Evolutionary conservation across 805 yeast species (phyloP).

Genomic region (Candida sakaeoensis): DNA sequence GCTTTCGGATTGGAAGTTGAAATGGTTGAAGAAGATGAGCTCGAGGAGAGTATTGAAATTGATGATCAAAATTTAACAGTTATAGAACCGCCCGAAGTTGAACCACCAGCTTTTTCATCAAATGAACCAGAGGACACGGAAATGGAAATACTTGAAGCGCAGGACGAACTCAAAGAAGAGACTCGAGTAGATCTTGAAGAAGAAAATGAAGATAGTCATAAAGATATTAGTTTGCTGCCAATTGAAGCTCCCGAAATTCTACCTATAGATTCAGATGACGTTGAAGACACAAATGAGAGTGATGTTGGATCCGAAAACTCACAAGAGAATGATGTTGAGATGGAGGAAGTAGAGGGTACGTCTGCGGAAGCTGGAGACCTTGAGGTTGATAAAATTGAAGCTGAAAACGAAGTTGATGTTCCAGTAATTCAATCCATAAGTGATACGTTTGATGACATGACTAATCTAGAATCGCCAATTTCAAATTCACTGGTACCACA

Average conservation of each 20-base stretch:
- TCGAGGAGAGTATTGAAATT: slow-evolving; percentile 5
- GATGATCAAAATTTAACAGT: slow-evolving; percentile 5
- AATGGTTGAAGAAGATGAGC: slow-evolving; percentile 8
- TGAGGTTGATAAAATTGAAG: not conserved
- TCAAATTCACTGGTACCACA: no score
- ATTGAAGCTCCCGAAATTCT: slow-evolving; percentile 10
- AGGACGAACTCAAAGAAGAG: no score
- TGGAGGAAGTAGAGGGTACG: not conserved
- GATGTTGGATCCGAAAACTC: not conserved
- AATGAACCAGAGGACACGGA: slow-evolving; percentile 2
- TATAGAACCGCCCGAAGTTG: slow-evolving; percentile 7
- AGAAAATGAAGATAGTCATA: not conserved
- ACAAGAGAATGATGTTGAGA: not conserved
- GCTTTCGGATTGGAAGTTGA: no score
- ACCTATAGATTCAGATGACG: slow-evolving; percentile 10
- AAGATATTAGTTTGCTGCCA: slow-evolving; percentile 9
- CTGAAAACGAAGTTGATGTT: not conserved
- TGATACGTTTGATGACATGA: no score
- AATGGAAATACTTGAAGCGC: not conserved
- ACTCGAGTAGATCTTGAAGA: no score
- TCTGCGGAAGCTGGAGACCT: not conserved
- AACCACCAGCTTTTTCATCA: not conserved
- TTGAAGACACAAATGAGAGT: not conserved
- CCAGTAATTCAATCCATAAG: no score
- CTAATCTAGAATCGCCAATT: no score